Conservation (phyloP, 1,284 basidiomycete genomes). For the Uromyces viciae-fabae region DNA sequence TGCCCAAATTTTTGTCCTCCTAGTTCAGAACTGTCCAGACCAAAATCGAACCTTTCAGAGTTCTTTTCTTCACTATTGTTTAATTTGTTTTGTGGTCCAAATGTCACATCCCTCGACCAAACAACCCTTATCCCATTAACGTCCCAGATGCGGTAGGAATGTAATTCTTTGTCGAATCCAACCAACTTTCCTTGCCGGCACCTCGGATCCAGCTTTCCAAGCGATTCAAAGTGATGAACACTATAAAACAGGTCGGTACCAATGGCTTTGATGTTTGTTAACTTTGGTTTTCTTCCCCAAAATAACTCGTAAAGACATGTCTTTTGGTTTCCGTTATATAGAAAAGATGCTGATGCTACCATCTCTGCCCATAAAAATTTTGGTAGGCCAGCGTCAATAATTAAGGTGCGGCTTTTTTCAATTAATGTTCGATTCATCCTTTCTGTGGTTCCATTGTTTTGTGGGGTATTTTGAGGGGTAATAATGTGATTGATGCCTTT, state of each 20-base stretch:
- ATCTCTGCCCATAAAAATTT: slow-evolving; percentile 12
- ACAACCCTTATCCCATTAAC: neutral
- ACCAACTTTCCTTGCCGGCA: neutral
- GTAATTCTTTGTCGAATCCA: neutral
- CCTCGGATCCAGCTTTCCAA: slow-evolving; percentile 2
- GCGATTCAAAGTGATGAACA: neutral
- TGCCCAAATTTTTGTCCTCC: too few relatives aligned
- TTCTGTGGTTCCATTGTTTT: slow-evolving; percentile 8
- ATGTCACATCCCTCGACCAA: neutral
- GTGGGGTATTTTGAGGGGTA: slow-evolving; percentile 8
- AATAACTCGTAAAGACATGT: neutral
- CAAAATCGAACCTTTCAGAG: too few relatives aligned
- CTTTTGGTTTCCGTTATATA: neutral
- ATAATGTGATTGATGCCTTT: slow-evolving; percentile 6
- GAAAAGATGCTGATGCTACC: neutral
- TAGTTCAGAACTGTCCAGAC: too few relatives aligned
- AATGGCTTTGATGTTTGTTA: neutral
- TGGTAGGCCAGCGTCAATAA: neutral
- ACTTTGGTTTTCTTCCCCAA: neutral
- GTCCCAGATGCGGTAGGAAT: neutral
- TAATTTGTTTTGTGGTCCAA: too few relatives aligned
- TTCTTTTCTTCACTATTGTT: too few relatives aligned
- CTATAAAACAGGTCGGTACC: neutral
- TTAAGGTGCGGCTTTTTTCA: neutral
- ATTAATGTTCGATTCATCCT: neutral